Evolutionary conservation across 225 moss, liverwort and hornwort species (phyloP).

Genomic region (Climacium dendroides): DNA sequence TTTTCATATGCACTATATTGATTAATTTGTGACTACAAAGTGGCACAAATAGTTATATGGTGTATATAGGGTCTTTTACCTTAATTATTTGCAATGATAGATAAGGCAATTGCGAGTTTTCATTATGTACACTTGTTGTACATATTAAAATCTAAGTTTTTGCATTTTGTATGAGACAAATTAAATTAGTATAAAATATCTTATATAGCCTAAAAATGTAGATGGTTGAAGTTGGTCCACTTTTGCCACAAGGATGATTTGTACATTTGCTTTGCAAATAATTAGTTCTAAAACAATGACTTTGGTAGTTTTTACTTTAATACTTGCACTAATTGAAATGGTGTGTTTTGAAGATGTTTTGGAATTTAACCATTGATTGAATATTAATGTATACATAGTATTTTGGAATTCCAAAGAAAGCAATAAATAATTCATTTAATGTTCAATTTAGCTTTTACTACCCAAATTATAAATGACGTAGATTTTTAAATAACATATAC

Average conservation of each 20-base stretch:
- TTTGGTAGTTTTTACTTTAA: too few species aligned
- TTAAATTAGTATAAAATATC: too few species aligned
- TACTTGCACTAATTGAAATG: not conserved
- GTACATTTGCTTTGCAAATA: not conserved
- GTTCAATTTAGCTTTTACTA: not conserved
- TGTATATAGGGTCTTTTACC: not conserved
- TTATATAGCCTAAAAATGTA: not conserved
- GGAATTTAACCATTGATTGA: not conserved
- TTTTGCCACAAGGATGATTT: not conserved
- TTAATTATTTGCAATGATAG: not conserved
- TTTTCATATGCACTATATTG: not conserved
- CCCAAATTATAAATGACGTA: not conserved
- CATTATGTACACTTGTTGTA: too few species aligned
- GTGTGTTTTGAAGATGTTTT: not conserved
- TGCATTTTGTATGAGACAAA: not conserved
- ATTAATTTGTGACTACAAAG: not conserved
- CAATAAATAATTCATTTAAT: not conserved
- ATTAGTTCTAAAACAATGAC: too few species aligned
- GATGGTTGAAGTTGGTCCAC: not conserved
- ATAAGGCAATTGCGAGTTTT: not conserved
- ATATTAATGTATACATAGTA: not conserved
- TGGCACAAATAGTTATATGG: not conserved
- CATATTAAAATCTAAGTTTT: not conserved
- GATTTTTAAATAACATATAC: not conserved
- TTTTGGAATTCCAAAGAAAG: not conserved